Evolutionary conservation across 1,284 basidiomycete species (phyloP), one percentile per base, ranked within the genome.

Genomic region (Naganishia albida): DNA sequence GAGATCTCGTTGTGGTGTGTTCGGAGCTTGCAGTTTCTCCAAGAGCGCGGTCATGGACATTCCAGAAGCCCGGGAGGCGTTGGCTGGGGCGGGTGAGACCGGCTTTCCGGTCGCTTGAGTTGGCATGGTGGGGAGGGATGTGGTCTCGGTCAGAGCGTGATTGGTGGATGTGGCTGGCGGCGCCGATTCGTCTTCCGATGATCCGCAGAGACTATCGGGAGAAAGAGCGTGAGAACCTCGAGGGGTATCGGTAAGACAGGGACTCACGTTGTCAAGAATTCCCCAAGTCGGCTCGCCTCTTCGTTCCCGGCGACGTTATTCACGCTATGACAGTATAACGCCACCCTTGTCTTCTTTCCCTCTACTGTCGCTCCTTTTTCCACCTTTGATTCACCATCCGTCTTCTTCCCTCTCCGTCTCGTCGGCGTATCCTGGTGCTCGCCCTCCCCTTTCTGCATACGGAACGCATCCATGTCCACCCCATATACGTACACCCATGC

Each of bases 21-120:
- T 13, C 10, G 34, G 34, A 6, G 34, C 34, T 34, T 34, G 34
- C 10, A 60, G 57, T 26, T 60, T 60, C 34, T 38, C 46, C 38
- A 60, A 16, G 15, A 60, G 23, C 3, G 34, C 57, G 13, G 57
- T 16, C 57, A 60, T 60, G 34, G 57, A 60, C 57, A 60, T 60
- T 38, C 57, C 57, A 2, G 57, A 28, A 40, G 57, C 38, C 26
- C 40, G 57, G 34, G 34, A 34, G 34, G 34, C 6, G 55, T 28
- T 30, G 30, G 54, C 28, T 12, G 43, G 12, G 43, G 43, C 43
- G 3, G 43, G 26, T 43, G 42, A 16, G 20, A 26, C 8, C 26
- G 40, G 25, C 16, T 7, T 26, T 8, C 30, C 23, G 43, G 39
- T 23, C 16, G 30, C 12, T 1, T 12, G 25, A 8, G 56, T 48